These are phyloP conservation scores for Prinsepia uniflora DNA, from an alignment of 306 rosid genomes.

Conservation along the genomic window DNA sequence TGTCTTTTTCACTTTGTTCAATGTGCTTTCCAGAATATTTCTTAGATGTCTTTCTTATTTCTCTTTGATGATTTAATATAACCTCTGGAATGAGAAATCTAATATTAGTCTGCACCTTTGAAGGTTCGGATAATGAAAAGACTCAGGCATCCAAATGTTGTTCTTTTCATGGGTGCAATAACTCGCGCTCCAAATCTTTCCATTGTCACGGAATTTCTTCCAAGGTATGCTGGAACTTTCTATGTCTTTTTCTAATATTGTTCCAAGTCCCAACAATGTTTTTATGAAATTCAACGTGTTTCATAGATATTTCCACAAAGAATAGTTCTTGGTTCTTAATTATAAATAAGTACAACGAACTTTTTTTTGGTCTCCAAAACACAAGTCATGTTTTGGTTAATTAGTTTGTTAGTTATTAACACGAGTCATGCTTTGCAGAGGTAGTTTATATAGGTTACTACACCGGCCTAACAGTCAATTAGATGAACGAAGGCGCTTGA, in stretches of 20 bases:
- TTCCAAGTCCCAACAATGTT: neutral
- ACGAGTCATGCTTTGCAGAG: conserved; percentile 55
- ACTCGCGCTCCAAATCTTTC: conserved; percentile 88
- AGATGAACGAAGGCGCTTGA: conserved; percentile 78
- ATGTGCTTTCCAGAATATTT: neutral
- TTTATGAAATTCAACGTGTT: conserved; percentile 5
- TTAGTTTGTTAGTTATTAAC: conserved; percentile 12
- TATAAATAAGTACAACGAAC: neutral
- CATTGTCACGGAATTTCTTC: conserved; percentile 89
- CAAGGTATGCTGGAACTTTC: conserved; percentile 56
- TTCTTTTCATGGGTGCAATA: conserved; percentile 98
- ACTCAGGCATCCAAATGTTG: conserved; percentile 93
- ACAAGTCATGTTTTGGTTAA: neutral
- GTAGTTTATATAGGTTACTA: conserved; percentile 89
- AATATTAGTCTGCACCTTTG: conserved; percentile 9
- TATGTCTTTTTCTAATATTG: conserved; percentile 8
- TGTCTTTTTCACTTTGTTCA: neutral
- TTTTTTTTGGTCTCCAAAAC: neutral
- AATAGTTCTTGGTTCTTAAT: conserved; percentile 3
- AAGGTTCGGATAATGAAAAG: conserved; percentile 89
- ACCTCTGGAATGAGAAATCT: neutral
- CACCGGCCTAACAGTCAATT: conserved; percentile 89
- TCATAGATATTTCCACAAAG: neutral
- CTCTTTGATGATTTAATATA: neutral
- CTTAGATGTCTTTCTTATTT: neutral